These are phyloP conservation scores for Prunella vulgaris DNA, from an alignment of 257 asterid genomes.

Conservation along the genomic window DNA sequence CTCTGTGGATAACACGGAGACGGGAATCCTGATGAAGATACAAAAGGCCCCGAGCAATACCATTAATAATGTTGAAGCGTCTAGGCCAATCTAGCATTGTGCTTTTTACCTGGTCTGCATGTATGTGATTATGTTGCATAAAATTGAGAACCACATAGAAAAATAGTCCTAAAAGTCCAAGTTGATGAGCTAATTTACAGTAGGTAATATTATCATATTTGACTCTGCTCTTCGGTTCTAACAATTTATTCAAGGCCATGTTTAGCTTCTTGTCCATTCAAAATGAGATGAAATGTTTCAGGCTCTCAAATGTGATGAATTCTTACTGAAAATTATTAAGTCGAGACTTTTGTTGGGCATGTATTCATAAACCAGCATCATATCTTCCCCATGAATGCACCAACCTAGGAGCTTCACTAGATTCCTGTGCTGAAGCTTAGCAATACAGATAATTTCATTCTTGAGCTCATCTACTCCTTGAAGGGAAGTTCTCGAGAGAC, in stretches of 20 bases:
- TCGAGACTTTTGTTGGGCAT: not conserved
- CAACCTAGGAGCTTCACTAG: not conserved
- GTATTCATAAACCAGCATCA: not conserved
- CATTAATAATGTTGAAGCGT: not conserved
- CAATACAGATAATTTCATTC: not conserved
- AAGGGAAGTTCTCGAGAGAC: not conserved
- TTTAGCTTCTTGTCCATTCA: not conserved
- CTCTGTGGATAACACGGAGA: not conserved
- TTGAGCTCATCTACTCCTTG: not conserved
- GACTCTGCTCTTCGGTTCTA: not conserved
- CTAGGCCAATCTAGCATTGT: not conserved
- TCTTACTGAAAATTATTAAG: not conserved
- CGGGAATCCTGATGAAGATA: constrained; percentile 4
- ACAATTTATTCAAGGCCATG: not conserved
- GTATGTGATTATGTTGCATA: not conserved
- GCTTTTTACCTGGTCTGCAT: not conserved
- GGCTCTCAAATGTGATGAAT: not conserved
- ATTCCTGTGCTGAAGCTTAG: not conserved
- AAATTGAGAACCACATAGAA: not conserved
- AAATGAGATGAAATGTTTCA: not conserved
- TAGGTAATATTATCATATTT: not conserved
- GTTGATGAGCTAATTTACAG: not conserved
- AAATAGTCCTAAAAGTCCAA: not conserved
- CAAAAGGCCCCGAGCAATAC: constrained; percentile 4
- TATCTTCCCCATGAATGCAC: not conserved